These are phyloP conservation scores for Lactifluus piperatus DNA, from an alignment of 768 basidiomycete species.

Conservation along the genomic window DNA sequence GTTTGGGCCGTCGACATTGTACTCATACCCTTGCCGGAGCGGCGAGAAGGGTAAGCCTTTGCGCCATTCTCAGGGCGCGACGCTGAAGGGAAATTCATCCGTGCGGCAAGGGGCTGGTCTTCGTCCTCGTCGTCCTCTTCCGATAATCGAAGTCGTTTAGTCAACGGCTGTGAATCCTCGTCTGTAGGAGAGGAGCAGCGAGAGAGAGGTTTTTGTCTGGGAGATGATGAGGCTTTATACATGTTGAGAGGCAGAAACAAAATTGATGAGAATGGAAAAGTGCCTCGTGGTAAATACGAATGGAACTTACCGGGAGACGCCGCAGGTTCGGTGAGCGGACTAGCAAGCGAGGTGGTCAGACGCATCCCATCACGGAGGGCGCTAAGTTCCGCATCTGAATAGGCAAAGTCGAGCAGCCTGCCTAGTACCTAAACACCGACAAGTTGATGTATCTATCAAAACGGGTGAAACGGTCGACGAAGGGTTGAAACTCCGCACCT, in stretches of 20 bases:
- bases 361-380: slow-evolving; percentile 67
- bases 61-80: slow-evolving; percentile 14
- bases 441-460: not conserved
- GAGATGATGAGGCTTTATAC: slow-evolving; percentile 26
- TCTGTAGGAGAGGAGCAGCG: slow-evolving; percentile 35
- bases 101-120: slow-evolving; percentile 29
- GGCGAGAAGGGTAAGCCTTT: slow-evolving; percentile 31
- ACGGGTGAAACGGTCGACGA: slow-evolving; percentile 1
- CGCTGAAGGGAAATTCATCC: slow-evolving; percentile 19
- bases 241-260: slow-evolving; percentile 8
- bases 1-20: slow-evolving; percentile 54
- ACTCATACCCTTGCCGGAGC: slow-evolving; percentile 47
- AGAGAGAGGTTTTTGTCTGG: slow-evolving; percentile 20
- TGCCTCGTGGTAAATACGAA: slow-evolving; percentile 19
- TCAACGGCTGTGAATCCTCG: slow-evolving; percentile 50
- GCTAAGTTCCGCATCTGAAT: slow-evolving; percentile 58
- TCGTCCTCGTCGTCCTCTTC: slow-evolving; percentile 21
- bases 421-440: slow-evolving; percentile 51
- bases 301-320: slow-evolving; percentile 44
- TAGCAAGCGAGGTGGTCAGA: slow-evolving; percentile 41
- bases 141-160: slow-evolving; percentile 23
- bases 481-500: slow-evolving; percentile 22
- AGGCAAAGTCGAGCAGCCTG: slow-evolving; percentile 72
- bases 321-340: slow-evolving; percentile 36
- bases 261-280: slow-evolving; percentile 17